phyloP scores from a whole-genome alignment of 306 rosid species.

The Geum urbanum region DNA sequence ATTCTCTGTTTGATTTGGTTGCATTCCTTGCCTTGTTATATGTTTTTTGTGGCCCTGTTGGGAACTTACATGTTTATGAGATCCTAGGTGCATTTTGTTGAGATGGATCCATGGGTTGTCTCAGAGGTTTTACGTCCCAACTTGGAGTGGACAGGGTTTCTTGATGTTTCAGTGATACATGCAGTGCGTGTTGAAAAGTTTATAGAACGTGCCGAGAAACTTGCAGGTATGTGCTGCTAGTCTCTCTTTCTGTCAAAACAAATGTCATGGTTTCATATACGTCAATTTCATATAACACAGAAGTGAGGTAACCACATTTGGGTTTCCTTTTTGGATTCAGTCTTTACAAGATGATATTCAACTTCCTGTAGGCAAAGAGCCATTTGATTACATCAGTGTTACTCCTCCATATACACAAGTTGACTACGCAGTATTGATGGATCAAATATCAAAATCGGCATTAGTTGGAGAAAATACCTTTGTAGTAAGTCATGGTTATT shows the following conservation, averaged over 20 bases:
- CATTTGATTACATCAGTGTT: constrained; percentile 89
- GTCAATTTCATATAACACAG: not conserved
- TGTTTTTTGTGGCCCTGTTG: not conserved
- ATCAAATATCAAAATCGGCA: constrained; percentile 64
- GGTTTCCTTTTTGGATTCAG: not conserved
- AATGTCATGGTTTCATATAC: not conserved
- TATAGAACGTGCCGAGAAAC: constrained; percentile 67
- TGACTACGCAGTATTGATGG: constrained; percentile 71
- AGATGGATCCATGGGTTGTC: constrained; percentile 98
- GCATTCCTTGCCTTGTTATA: not conserved
- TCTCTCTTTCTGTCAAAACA: constrained; percentile 13
- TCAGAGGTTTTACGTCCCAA: constrained; percentile 79
- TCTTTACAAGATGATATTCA: constrained; percentile 7
- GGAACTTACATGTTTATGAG: constrained; percentile 2
- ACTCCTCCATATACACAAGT: constrained; percentile 92
- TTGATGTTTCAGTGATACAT: constrained; percentile 75
- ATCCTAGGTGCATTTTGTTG: constrained; percentile 87
- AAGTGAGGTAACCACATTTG: not conserved
- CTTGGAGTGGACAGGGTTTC: constrained; percentile 79
- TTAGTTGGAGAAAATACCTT: constrained; percentile 75
- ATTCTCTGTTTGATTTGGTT: not conserved
- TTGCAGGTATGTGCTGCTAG: constrained; percentile 48
- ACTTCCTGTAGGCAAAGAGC: constrained; percentile 49
- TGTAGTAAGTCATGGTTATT: constrained; percentile 47
- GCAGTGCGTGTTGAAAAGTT: constrained; percentile 73